Percentiles rank a stretch among this genome's conserved stretches.
Evolutionary conservation across 148 eudicot genomes (phyloP).

Genomic region (Suaeda aralocaspica): DNA sequence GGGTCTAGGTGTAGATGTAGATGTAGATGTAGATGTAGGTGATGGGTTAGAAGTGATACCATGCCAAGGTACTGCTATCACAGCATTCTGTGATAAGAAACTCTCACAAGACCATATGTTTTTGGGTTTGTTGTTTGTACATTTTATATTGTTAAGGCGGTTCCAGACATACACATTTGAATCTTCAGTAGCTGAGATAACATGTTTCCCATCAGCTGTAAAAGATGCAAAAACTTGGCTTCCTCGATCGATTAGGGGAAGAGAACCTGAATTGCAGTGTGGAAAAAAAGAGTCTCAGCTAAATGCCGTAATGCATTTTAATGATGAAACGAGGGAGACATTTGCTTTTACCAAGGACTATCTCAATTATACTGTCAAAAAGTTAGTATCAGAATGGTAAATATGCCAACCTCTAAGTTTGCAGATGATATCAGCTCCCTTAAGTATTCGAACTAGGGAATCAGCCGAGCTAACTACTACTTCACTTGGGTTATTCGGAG

Average conservation of each 20-base stretch:
- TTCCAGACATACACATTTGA: slow-evolving; percentile 65
- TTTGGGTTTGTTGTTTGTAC: slow-evolving; percentile 34
- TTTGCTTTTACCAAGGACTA: not conserved
- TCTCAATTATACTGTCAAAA: not conserved
- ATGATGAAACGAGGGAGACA: not conserved
- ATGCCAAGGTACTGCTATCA: slow-evolving; percentile 67
- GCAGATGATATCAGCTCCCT: slow-evolving; percentile 43
- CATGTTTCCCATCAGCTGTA: slow-evolving; percentile 73
- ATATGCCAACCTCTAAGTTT: slow-evolving; percentile 56
- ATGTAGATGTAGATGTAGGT: slow-evolving; percentile 15
- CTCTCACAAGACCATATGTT: slow-evolving; percentile 49
- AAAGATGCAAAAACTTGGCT: slow-evolving; percentile 59
- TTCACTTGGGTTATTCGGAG: slow-evolving; percentile 54
- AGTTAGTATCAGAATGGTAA: not conserved
- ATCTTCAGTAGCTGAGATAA: slow-evolving; percentile 58
- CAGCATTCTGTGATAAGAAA: slow-evolving; percentile 43
- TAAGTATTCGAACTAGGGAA: slow-evolving; percentile 59
- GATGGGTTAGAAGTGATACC: slow-evolving; percentile 39
- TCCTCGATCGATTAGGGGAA: slow-evolving; percentile 30
- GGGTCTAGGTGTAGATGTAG: too few species aligned
- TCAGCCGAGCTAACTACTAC: slow-evolving; percentile 77
- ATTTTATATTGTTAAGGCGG: slow-evolving; percentile 27
- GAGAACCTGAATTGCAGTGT: slow-evolving; percentile 13
- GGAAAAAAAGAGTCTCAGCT: not conserved
- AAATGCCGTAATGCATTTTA: not conserved